Evolutionary conservation across 164 flowering plant species (phyloP), one percentile per base, ranked within the genome.

Genomic region (Chimonanthus salicifolius): DNA sequence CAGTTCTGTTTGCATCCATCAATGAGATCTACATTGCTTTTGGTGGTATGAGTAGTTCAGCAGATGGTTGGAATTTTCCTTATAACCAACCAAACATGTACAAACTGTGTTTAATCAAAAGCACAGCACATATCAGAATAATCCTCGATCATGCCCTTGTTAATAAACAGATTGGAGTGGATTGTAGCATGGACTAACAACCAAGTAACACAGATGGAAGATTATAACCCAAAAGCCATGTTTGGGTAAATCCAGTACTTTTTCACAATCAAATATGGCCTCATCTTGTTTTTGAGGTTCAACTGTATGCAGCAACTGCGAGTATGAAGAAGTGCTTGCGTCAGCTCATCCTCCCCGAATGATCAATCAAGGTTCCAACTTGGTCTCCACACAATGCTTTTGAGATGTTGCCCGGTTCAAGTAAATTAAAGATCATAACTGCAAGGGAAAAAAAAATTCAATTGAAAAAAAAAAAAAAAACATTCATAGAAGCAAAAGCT

Each of bases 311-410:
- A 66, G 68, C 68, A 66, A 11, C 9, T 9, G 33, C 3, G 10
- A 49, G 49, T 4, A 21, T 5, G 15, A 64, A 51, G 51, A 44
- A 54, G 43, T 64, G 48, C 43, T 20, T 3, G 47, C 51, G 46
- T 84, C 80, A 92, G 77, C 87, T 80, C 8, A 85, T 79, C 72
- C 86, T 84, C 71, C 92, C 97, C 0, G 89, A 75, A 77, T 86
- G 92, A 80, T 94, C 97, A 74, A 92, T 85, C 70, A 92, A 72
- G 48, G 90, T 90, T 69, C 98, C 98, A 58, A 94, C 88, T 77
- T 82, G 92, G 51, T 94, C 97, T 71, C 98, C 98, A 71, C 92
- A 90, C 66, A 94, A 84, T n/a, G 97, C 98, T 82, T 88, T 90
- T 62, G 94, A 92, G 64, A 92, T 91, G 82, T 91, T 92, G 45